Evolutionary conservation across 139 green algal genomes (phyloP), one percentile per base, ranked within the genome.

Genomic region (Chlorella sorokiniana): DNA sequence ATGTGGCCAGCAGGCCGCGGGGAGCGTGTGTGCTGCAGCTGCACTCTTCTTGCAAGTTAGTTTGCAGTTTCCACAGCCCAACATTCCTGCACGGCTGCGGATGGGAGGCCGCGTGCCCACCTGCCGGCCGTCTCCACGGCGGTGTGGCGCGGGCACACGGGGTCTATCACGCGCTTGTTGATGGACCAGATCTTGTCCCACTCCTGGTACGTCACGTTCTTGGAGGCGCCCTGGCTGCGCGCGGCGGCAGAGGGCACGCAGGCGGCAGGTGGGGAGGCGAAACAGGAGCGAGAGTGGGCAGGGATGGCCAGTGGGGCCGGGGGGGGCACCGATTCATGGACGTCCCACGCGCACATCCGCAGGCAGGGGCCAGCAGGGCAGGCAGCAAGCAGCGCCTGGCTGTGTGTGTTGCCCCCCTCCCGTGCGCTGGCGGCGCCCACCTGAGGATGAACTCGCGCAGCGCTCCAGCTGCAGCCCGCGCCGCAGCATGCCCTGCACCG

Each of bases 121-220:
- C 51, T 51, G 0, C 77, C 84, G 3, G 80, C 69, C 3, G 59
- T 48, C 63, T 90, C 81, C 51, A 99, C 86, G 1, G 93, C 95
- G 3, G 95, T 98, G 90, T 99, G 97, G 20, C 96, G 88, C 8
- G 94, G 90, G 85, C 86, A 93, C 2, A 95, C 84, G 0, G 93
- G 93, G 90, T 97, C 94, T 25, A 97, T 95, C 6, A 96, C 44
- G 56, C 92, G 93, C 89, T 99, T 99, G 93, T 99, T 99, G 85
- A 99, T 96, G 31, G 94, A 90, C 97, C 97, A 99, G 51, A 99
- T 93, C 92, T 99, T 99, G 91, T 99, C 97, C 97, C 95, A 98
- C 88, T 99, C 95, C 84, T 94, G 90, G 38, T 69, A 82, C 2
- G 63, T 97, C 38, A 96, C 72, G 74, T 99, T 99, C 65, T 95